phyloP scores from a whole-genome alignment of 2,329 filamentous ascomycete species.

The Trichoderma sp. region DNA sequence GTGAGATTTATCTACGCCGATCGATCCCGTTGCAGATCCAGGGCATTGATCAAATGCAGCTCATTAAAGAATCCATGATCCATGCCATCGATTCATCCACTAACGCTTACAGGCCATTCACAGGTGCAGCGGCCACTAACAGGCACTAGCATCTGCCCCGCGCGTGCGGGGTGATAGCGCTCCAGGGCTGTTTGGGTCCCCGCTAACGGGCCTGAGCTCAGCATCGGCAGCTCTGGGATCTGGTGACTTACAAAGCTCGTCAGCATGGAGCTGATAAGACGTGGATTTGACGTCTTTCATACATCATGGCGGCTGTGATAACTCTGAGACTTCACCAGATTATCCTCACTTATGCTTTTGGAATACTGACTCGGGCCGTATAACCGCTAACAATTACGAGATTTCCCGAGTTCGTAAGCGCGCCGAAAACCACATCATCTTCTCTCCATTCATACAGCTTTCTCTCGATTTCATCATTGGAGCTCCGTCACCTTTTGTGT shows the following conservation, averaged over 20 bases:
- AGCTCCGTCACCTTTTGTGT: background rate
- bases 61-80: background rate
- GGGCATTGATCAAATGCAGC: background rate
- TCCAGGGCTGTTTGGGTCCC: background rate
- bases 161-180: constrained; percentile 5
- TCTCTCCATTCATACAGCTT: background rate
- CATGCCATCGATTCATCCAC: background rate
- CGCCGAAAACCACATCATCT: background rate
- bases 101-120: background rate
- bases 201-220: background rate
- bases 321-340: background rate
- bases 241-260: background rate
- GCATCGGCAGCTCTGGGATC: background rate
- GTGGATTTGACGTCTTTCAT: constrained; percentile 16
- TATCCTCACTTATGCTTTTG: background rate
- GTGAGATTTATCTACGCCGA: background rate
- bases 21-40: background rate
- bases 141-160: background rate
- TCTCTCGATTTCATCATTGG: background rate
- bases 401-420: background rate
- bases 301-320: constrained; percentile 8
- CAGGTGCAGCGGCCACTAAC: background rate
- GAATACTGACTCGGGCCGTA: background rate
- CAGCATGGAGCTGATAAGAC: background rate
- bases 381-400: background rate